Evolutionary conservation across 108 stramenopile species (phyloP), one percentile per base, ranked within the genome.

Genomic region (Parmales sp.): DNA sequence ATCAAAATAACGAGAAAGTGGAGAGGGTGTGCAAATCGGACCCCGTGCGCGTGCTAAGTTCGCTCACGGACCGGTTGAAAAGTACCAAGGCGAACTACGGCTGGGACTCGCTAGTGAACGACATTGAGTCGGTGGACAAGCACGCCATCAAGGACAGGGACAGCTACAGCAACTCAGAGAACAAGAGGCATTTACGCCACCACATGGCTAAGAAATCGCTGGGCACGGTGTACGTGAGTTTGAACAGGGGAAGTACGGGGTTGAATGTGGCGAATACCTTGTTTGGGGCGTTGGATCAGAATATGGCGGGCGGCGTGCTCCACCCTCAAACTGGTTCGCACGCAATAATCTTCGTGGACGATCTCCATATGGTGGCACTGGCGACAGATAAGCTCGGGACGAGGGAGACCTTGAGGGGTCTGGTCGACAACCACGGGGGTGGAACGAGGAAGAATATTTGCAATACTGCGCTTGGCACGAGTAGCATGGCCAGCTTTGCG

Each of bases 31-130:
- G 31, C 26, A 20, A 19, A 20, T 34, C 13, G 4, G 54, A 60
- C 26, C 54, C 54, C 4, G 54, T 34, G 7, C 18, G 31, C 31
- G 54, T 60, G 2, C 31, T 60, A 1, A 34, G 13, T 11, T 28
- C 31, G 9, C 28, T 60, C 3, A 20, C 54, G 3, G 18, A 28
- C 31, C 29, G 36, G 31, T 20, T 60, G n/a, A 60, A 20, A 34
- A 28, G 31, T 28, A 60, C 54, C 26, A 60, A 60, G 54, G 54
- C 54, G 2, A 60, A 60, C 26, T 60, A 34, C 36, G 54, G 54
- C 54, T 60, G 54, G 54, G 54, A 60, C 26, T 60, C 54, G 2
- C 31, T 60, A 28, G 26, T 60, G 31, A 34, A 16, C 26, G 54
- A 60, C 54, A 60, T 34, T 34, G 29, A 11, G 16, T 19, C n/a